Evolutionary conservation across 1,139 yeast genomes (phyloP), one percentile per base, ranked within the genome.

Genomic region (Suhomyces bokatorum): DNA sequence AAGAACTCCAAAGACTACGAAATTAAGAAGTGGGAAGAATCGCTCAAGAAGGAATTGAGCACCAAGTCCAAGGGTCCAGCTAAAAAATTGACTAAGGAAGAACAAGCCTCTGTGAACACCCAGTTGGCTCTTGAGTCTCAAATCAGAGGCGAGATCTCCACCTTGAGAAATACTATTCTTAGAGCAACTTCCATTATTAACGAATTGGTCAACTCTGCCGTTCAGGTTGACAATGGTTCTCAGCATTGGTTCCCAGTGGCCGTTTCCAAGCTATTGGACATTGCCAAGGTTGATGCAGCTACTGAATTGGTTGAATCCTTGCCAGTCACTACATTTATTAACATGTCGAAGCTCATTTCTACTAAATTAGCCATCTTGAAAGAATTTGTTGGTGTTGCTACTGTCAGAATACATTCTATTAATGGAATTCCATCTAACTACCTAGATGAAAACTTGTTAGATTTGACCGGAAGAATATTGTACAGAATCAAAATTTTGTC

Each of bases 21-120:
- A 55, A 87, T 90, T 13, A 73, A 80, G 50, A 83, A 87, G 58
- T 93, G 99, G 98, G 99, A 93, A 62, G 91, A 85, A 56, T 78
- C 79, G 42, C 78, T 93, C 38, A 80, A 91, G 55, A 81, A 81
- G 52, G 93, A 88, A 59, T 73, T 89, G 45, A 84, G 85, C 1
- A 71, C 74, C 45, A 84, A 83, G 62, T 71, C 70, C 35, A 64
- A 66, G 40, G 53, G 48, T 6, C 63, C 61, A 5, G 52, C 55
- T 2, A 81, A 77, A 64, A 86, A 85, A 57, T 70, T 85, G 40
- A 76, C 95, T 9, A 86, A 81, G 54, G 97, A 90, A 57, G 96
- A 93, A 48, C 86, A 82, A 55, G 66, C 57, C 0, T 62, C 78
- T 46, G 81, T 86, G 2, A 75, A 76, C 40, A 80, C 77, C 37